phyloP scores from a whole-genome alignment of 805 yeast genomes.

The Wickerhamiella dianesei region DNA sequence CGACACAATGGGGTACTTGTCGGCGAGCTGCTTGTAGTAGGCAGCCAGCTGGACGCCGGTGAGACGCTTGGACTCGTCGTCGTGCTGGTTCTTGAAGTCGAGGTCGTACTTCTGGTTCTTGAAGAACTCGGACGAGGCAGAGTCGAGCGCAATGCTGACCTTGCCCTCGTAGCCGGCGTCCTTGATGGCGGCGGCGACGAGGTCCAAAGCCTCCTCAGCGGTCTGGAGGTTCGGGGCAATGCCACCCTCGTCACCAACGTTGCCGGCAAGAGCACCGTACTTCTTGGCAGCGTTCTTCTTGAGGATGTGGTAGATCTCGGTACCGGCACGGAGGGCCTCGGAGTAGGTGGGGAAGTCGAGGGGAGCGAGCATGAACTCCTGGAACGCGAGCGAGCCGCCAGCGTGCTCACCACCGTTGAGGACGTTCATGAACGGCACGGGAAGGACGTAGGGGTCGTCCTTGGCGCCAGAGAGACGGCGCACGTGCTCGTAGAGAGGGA shows the following conservation, averaged over 20 bases:
- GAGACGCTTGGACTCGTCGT: conserved; percentile 84
- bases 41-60: conserved; percentile 76
- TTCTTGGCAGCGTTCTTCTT: conserved; percentile 84
- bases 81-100: conserved; percentile 95
- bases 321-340: conserved; percentile 92
- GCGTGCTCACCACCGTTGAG: conserved; percentile 99
- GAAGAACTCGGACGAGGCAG: conserved; percentile 96
- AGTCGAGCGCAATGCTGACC: conserved; percentile 86
- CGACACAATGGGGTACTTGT: conserved; percentile 94
- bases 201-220: conserved; percentile 94
- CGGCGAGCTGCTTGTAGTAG: conserved; percentile 64
- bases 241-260: conserved; percentile 99
- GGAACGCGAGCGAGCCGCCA: conserved; percentile 98
- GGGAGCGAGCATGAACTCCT: conserved; percentile 99
- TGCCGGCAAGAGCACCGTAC: conserved; percentile 98
- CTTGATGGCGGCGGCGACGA: conserved; percentile 79
- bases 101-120: conserved; percentile 93
- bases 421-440: conserved; percentile 98
- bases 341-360: conserved; percentile 78
- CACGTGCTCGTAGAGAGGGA: conserved; percentile 88
- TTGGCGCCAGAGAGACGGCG: conserved; percentile 65
- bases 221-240: conserved; percentile 96
- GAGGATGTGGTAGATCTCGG: conserved; percentile 96
- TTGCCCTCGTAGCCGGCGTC: conserved; percentile 91
- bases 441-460: conserved; percentile 70